phyloP scores from a whole-genome alignment of 2,329 filamentous ascomycete genomes.

The Penicillium sp. region DNA sequence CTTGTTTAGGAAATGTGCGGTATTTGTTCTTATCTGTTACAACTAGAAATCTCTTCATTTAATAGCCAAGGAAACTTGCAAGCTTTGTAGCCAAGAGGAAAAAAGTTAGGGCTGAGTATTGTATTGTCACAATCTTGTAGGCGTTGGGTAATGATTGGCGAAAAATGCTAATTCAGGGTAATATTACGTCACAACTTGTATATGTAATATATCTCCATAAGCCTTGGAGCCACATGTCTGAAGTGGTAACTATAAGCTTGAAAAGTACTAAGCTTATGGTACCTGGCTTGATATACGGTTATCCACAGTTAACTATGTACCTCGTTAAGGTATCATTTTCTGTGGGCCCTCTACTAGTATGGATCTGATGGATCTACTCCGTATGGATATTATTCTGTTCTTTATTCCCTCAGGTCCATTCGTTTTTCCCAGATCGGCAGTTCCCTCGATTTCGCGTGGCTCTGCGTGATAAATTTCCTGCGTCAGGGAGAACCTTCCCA shows the following conservation, averaged over 20 bases:
- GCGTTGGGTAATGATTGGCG: slow-evolving; percentile 8
- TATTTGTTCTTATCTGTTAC: slow-evolving; percentile 9
- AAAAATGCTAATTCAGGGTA: not conserved
- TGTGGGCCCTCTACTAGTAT: not conserved
- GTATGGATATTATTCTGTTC: not conserved
- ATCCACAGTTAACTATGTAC: slow-evolving; percentile 4
- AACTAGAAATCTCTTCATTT: not conserved
- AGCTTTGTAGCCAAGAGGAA: not conserved
- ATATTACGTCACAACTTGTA: slow-evolving; percentile 12
- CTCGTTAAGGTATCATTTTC: not conserved
- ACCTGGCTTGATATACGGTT: slow-evolving; percentile 4
- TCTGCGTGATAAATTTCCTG: not conserved
- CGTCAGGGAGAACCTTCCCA: slow-evolving; percentile 4
- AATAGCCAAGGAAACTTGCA: not conserved
- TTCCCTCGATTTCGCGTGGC: slow-evolving; percentile 1
- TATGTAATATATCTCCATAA: not conserved
- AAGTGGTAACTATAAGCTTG: not conserved
- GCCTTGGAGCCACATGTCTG: too few relatives aligned
- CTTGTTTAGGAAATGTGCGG: slow-evolving; percentile 6
- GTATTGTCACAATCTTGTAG: slow-evolving; percentile 8
- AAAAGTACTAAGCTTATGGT: not conserved
- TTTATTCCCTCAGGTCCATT: slow-evolving; percentile 2
- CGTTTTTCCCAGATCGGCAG: not conserved
- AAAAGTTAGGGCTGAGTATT: slow-evolving; percentile 13
- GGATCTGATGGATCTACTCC: not conserved